These are phyloP conservation scores for Aspergillus oerlinghausenensis DNA, from an alignment of 2,329 filamentous ascomycete genomes.

Conservation along the genomic window DNA sequence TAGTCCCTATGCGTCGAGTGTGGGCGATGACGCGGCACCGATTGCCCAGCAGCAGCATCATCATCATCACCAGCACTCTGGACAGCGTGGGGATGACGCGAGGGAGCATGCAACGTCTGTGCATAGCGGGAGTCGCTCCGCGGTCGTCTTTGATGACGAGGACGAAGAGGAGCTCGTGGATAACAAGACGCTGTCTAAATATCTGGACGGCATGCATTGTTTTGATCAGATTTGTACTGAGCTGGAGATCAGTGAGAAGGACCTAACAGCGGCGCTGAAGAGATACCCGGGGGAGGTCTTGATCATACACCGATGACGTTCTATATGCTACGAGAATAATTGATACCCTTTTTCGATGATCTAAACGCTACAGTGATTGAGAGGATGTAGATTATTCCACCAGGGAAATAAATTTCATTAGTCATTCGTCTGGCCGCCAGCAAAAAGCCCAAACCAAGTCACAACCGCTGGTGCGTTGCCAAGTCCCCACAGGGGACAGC, in stretches of 20 bases:
- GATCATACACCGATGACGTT: constrained; percentile 42
- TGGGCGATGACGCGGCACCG: constrained; percentile 17
- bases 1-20: constrained; percentile 25
- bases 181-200: constrained; percentile 36
- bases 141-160: constrained; percentile 22
- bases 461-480: background rate
- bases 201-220: constrained; percentile 46
- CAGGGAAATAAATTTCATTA: background rate
- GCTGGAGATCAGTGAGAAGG: constrained; percentile 44
- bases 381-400: background rate
- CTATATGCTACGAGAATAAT: background rate
- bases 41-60: constrained; percentile 11
- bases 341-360: constrained; percentile 11
- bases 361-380: constrained; percentile 1
- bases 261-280: constrained; percentile 41
- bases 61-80: constrained; percentile 3
- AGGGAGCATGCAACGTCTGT: constrained; percentile 22
- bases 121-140: constrained; percentile 23
- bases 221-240: constrained; percentile 51
- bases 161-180: constrained; percentile 32
- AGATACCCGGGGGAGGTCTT: constrained; percentile 41
- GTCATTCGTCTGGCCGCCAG: background rate
- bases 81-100: constrained; percentile 10
- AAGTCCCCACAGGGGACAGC: background rate
- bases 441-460: background rate